Percentiles rank a stretch among this genome's conserved stretches.
phyloP scores from a whole-genome alignment of 169 alveolate genomes.

The Eimeria acervulina region DNA sequence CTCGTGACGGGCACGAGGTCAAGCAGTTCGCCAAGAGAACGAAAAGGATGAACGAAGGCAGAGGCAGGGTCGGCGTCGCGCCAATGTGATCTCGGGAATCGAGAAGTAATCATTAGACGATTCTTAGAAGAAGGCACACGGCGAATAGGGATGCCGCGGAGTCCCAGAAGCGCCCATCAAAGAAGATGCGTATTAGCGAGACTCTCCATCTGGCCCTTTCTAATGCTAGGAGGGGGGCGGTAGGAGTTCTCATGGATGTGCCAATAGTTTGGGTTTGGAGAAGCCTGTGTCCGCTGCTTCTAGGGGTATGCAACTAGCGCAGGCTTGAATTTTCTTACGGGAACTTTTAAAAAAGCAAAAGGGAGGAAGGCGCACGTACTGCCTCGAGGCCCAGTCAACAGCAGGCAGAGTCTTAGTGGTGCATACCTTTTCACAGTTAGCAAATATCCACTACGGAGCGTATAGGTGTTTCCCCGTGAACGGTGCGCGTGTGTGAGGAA shows the following conservation, averaged over 20 bases:
- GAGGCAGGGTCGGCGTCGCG: conserved; percentile 72
- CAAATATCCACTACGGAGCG: not conserved
- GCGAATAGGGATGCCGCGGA: not conserved
- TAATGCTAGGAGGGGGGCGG: not conserved
- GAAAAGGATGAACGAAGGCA: conserved; percentile 66
- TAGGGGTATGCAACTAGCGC: not conserved
- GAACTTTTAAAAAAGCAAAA: not conserved
- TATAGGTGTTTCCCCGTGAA: not conserved
- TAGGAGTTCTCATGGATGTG: not conserved
- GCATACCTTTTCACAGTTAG: not conserved
- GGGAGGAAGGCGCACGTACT: not conserved
- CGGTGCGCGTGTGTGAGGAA: not conserved
- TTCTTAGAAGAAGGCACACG: not conserved
- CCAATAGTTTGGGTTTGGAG: not conserved
- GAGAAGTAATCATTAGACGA: not conserved
- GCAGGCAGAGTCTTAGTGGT: not conserved
- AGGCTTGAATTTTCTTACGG: not conserved
- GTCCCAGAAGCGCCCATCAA: not conserved
- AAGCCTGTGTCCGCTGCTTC: not conserved
- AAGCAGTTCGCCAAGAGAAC: conserved; percentile 73
- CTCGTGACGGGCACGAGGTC: conserved; percentile 72
- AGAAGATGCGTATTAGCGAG: not conserved
- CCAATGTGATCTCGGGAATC: conserved; percentile 27
- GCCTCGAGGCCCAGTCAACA: not conserved
- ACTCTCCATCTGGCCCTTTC: not conserved